Conservation (phyloP, 257 asterid genomes). For the Salvia splendens region DNA sequence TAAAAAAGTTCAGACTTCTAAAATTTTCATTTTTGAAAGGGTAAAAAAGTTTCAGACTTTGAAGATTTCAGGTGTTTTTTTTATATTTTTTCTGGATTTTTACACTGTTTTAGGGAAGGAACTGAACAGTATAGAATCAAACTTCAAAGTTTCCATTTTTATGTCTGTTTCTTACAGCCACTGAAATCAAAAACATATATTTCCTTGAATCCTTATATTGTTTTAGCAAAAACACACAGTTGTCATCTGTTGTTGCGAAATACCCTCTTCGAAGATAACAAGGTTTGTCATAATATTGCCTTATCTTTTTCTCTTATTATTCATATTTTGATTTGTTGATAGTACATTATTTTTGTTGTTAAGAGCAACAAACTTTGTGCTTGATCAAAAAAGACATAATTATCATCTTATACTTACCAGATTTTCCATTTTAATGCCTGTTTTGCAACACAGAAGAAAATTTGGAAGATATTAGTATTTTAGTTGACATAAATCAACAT, state of each 20-base stretch:
- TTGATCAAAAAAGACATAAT: background rate
- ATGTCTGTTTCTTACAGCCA: conserved; percentile 32
- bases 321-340: background rate
- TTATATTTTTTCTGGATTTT: conserved; percentile 36
- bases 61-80: conserved; percentile 28
- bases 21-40: too few species aligned
- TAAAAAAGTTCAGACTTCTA: background rate
- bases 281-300: conserved; percentile 33
- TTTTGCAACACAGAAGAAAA: background rate
- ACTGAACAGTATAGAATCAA: conserved; percentile 37
- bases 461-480: background rate
- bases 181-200: background rate
- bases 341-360: background rate
- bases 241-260: conserved; percentile 12
- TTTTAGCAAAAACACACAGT: conserved; percentile 16
- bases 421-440: background rate
- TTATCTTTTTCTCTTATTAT: background rate
- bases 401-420: background rate
- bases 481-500: background rate
- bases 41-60: conserved; percentile 2
- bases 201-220: conserved; percentile 10
- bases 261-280: conserved; percentile 30
- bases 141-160: conserved; percentile 37
- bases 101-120: conserved; percentile 46
- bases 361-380: background rate